A percentile compares a stretch with the other conserved stretches of the same genome.
Evolutionary conservation across 1,284 basidiomycete species (phyloP).

Genomic region (Cystobasidium slooffiae): DNA sequence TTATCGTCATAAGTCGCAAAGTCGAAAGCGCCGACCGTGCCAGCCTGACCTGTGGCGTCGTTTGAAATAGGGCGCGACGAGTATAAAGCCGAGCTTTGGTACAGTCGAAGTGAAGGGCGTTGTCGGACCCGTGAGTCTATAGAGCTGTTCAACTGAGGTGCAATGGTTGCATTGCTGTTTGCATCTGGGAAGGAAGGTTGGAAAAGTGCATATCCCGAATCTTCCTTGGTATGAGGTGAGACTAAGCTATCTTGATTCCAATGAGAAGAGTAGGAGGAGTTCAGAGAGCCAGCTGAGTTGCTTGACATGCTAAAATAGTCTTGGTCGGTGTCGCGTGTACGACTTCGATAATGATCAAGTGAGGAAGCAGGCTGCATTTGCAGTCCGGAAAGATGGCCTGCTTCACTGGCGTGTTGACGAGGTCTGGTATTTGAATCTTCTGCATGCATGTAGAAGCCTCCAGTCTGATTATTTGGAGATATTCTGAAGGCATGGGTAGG

Average conservation of each 20-base stretch:
- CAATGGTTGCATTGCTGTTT: not conserved
- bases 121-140: too few relatives aligned
- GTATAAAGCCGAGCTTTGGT: too few relatives aligned
- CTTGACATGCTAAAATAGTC: constrained; percentile 19
- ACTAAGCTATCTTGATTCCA: not conserved
- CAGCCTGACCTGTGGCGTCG: too few relatives aligned
- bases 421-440: not conserved
- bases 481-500: constrained; percentile 22
- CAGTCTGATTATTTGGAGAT: constrained; percentile 9
- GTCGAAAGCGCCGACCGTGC: too few relatives aligned
- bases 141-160: too few relatives aligned
- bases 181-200: not conserved
- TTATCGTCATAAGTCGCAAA: too few relatives aligned
- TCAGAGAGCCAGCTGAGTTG: not conserved
- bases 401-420: not conserved
- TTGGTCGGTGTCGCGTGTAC: constrained; percentile 5
- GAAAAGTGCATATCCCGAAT: constrained; percentile 7
- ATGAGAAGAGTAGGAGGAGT: not conserved
- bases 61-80: too few relatives aligned
- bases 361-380: not conserved
- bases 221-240: constrained; percentile 2
- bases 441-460: constrained; percentile 38
- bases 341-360: not conserved
- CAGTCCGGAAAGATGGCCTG: not conserved
- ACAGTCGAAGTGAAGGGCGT: too few relatives aligned